phyloP scores from a whole-genome alignment of 2,329 filamentous ascomycete genomes.

The Scedosporium minutisporum region DNA sequence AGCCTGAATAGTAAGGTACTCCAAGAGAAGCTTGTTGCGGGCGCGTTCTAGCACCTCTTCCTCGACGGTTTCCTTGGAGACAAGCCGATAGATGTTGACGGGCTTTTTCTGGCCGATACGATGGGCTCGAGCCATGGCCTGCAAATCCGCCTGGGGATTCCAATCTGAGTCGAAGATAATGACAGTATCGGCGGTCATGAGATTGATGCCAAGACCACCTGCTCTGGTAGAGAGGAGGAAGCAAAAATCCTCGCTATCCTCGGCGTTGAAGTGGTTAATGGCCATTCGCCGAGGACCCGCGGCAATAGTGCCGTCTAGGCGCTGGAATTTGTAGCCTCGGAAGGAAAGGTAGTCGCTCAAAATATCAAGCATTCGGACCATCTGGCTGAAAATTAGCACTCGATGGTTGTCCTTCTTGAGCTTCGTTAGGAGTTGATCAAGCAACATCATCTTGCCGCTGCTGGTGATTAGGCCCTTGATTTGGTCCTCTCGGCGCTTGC shows the following conservation, averaged over 20 bases:
- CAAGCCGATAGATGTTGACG: conserved; percentile 90
- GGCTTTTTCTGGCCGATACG: conserved; percentile 94
- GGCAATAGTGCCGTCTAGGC: conserved; percentile 89
- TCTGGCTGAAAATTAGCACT: conserved; percentile 97
- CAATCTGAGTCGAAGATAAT: conserved; percentile 97
- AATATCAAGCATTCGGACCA: conserved; percentile 98
- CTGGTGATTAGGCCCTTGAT: conserved; percentile 90
- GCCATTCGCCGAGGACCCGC: conserved; percentile 81
- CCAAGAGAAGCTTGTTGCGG: conserved; percentile 92
- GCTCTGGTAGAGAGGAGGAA: conserved; percentile 92
- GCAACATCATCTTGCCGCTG: conserved; percentile 98
- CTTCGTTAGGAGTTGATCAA: conserved; percentile 91
- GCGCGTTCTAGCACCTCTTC: conserved; percentile 95
- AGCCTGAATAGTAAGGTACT: conserved; percentile 94
- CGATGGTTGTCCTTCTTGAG: conserved; percentile 88
- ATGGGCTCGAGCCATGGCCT: conserved; percentile 97
- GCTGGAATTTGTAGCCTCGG: conserved; percentile 89
- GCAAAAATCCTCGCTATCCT: conserved; percentile 89
- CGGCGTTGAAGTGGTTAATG: conserved; percentile 98
- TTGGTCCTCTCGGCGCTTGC: conserved; percentile 74
- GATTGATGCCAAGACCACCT: conserved; percentile 94
- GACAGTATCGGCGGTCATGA: conserved; percentile 98
- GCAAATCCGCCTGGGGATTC: conserved; percentile 96
- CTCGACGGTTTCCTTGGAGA: conserved; percentile 96
- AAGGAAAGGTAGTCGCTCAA: conserved; percentile 87